Evolutionary conservation across 148 eudicot species (phyloP).

Genomic region (Fagopyrum homotropicum): DNA sequence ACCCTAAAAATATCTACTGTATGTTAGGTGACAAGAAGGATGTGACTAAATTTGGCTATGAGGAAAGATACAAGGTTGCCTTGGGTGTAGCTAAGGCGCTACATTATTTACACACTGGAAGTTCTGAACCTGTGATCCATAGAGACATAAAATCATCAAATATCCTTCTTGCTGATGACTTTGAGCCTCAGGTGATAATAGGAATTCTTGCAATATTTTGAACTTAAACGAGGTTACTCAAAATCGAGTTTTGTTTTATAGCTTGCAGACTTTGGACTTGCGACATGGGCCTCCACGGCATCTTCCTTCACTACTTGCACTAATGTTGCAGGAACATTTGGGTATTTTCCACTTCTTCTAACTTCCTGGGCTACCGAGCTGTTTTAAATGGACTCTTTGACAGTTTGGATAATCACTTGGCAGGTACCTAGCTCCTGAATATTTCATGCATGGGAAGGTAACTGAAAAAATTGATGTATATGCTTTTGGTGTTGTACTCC

Average conservation of each 20-base stretch:
- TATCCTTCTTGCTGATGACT: constrained; percentile 68
- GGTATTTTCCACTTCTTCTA: constrained; percentile 35
- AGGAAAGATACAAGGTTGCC: constrained; percentile 71
- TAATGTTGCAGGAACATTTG: constrained; percentile 92
- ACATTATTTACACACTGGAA: constrained; percentile 56
- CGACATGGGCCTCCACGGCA: constrained; percentile 57
- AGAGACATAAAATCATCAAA: constrained; percentile 90
- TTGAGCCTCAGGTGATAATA: constrained; percentile 68
- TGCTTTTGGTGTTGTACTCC: constrained; percentile 52
- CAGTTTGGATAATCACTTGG: not conserved
- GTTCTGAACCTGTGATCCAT: constrained; percentile 60
- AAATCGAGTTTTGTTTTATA: constrained; percentile 21
- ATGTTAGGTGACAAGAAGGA: constrained; percentile 21
- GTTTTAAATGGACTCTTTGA: not conserved
- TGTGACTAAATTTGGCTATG: constrained; percentile 49
- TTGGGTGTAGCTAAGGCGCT: constrained; percentile 84
- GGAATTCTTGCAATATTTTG: not conserved
- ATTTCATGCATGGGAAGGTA: constrained; percentile 52
- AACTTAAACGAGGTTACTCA: not conserved
- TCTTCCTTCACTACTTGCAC: constrained; percentile 45
- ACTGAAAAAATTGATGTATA: constrained; percentile 45
- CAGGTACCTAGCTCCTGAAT: constrained; percentile 53
- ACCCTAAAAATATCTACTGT: not conserved
- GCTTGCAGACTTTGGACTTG: constrained; percentile 96
- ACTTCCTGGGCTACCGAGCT: not conserved